A percentile compares a stretch with the other conserved stretches of the same genome.
Conservation (phyloP, 768 basidiomycete genomes). For the Tylopilus sp. region DNA sequence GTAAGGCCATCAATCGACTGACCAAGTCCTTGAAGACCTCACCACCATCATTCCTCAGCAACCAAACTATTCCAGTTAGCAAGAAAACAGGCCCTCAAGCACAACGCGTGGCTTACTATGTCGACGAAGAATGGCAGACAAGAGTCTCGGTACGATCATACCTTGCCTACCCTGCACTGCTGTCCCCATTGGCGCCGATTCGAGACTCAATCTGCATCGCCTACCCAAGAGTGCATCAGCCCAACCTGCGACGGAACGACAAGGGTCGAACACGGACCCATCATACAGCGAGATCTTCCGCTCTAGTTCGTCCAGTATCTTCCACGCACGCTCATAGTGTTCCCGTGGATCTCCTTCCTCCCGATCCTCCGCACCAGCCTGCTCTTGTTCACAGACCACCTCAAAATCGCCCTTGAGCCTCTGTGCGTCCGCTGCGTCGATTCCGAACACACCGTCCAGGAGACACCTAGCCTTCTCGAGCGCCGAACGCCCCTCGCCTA, state of each 20-base stretch:
- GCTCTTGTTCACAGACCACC: constrained; percentile 15
- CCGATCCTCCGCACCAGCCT: constrained; percentile 32
- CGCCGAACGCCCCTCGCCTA: constrained; percentile 53
- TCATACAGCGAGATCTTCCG: no score
- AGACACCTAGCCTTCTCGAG: constrained; percentile 49
- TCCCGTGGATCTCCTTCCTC: constrained; percentile 43
- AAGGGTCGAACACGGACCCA: constrained; percentile 35
- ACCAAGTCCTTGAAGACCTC: constrained; percentile 36
- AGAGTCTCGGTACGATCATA: no score
- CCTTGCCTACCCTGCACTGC: constrained; percentile 13
- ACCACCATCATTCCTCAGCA: no score
- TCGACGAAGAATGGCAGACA: no score
- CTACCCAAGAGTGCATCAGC: constrained; percentile 21
- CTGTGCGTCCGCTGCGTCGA: constrained; percentile 56
- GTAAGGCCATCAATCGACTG: constrained; percentile 28
- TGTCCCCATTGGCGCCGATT: constrained; percentile 23
- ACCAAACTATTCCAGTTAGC: no score
- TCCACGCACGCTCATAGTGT: constrained; percentile 53
- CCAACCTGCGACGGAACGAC: neutral
- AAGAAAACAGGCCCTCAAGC: no score
- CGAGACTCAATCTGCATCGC: constrained; percentile 43
- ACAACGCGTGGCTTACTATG: no score
- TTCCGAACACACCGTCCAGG: constrained; percentile 45
- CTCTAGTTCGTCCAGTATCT: constrained; percentile 62
- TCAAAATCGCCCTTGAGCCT: constrained; percentile 56